phyloP scores from a whole-genome alignment of 495 filamentous ascomycete genomes.

The Acidiella bohemica region DNA sequence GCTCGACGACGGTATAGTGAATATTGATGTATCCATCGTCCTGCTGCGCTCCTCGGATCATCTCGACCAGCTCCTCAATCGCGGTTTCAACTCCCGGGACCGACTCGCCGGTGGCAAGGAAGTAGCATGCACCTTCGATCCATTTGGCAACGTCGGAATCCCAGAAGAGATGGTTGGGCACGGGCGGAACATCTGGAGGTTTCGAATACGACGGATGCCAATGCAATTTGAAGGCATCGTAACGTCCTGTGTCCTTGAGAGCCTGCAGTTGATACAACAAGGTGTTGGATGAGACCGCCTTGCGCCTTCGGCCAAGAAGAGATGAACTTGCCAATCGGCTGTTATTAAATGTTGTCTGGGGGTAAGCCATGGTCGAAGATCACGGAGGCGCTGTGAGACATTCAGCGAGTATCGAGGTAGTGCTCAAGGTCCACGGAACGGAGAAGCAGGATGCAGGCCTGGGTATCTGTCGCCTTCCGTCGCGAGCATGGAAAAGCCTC shows the following conservation, averaged over 20 bases:
- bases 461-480: too few species aligned
- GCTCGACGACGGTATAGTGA: conserved; percentile 43
- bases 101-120: conserved; percentile 35
- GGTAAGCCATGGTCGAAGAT: background rate
- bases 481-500: too few species aligned
- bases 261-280: conserved; percentile 32
- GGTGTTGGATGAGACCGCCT: background rate
- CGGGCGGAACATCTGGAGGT: conserved; percentile 35
- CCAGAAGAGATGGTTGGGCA: conserved; percentile 44
- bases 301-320: background rate
- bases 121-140: conserved; percentile 48
- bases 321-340: background rate
- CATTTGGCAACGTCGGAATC: conserved; percentile 49
- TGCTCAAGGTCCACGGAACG: too few species aligned
- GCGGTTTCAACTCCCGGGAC: conserved; percentile 35
- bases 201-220: conserved; percentile 40
- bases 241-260: conserved; percentile 41
- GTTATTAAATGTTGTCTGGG: background rate
- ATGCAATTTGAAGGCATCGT: conserved; percentile 40
- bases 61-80: conserved; percentile 41
- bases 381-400: too few species aligned
- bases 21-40: conserved; percentile 47
- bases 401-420: too few species aligned
- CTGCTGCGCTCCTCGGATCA: conserved; percentile 42
- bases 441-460: too few species aligned